Evolutionary conservation across 2,329 filamentous ascomycete genomes (phyloP).

Genomic region (Chaetomium olivaceum): DNA sequence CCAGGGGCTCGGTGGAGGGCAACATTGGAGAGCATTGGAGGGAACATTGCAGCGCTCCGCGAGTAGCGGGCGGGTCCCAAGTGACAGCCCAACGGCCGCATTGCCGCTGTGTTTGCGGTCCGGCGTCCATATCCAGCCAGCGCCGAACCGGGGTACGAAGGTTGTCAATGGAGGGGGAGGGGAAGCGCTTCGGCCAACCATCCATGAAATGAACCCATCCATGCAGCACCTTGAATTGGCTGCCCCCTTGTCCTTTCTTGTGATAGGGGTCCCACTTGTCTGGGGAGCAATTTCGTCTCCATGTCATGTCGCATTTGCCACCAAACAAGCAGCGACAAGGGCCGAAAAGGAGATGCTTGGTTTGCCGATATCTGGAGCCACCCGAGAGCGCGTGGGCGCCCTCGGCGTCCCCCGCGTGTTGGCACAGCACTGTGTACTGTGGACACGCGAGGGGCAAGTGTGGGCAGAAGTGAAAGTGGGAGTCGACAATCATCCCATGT

Average conservation of each 20-base stretch:
- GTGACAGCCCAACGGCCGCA: conserved; percentile 6
- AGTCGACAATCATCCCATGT: conserved; percentile 1
- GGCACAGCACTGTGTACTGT: not conserved
- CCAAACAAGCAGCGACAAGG: conserved; percentile 1
- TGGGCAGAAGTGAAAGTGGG: not conserved
- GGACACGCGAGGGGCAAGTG: not conserved
- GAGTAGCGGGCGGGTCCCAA: conserved; percentile 9
- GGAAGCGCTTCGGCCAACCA: conserved; percentile 17
- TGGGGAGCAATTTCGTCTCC: conserved; percentile 11
- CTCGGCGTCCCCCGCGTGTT: not conserved
- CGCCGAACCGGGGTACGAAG: conserved; percentile 14
- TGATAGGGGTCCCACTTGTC: not conserved
- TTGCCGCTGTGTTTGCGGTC: conserved; percentile 19
- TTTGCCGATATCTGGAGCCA: not conserved
- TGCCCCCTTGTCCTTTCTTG: not conserved
- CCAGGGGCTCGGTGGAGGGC: conserved; percentile 37
- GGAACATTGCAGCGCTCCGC: conserved; percentile 28
- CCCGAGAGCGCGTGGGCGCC: not conserved
- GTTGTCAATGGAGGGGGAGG: not conserved
- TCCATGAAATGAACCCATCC: conserved; percentile 9
- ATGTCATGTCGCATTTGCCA: conserved; percentile 19
- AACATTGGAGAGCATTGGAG: conserved; percentile 10
- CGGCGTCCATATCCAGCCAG: conserved; percentile 21
- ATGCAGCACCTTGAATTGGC: conserved; percentile 20
- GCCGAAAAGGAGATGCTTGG: conserved; percentile 12